Conservation (phyloP, 108 stramenopile genomes). For the Hondaea fermentalgiana region DNA sequence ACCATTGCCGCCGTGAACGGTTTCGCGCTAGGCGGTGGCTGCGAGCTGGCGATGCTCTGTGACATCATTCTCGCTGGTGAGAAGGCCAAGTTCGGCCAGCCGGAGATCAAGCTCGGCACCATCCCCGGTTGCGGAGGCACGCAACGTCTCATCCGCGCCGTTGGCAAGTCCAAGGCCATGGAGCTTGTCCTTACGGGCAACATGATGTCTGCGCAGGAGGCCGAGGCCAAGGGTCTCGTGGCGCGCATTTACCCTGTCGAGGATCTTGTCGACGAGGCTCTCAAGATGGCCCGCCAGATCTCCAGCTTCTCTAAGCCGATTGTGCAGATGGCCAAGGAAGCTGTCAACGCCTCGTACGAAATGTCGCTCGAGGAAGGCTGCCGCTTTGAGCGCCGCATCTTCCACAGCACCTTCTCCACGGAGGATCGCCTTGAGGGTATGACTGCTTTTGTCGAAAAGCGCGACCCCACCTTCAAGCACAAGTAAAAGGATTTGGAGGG, state of each 20-base stretch:
- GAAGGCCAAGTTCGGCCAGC: slow-evolving; percentile 90
- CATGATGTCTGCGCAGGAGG: slow-evolving; percentile 76
- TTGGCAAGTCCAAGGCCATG: slow-evolving; percentile 98
- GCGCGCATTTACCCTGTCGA: slow-evolving; percentile 73
- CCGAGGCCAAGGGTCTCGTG: slow-evolving; percentile 75
- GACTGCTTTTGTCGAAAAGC: slow-evolving; percentile 83
- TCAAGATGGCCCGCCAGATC: slow-evolving; percentile 79
- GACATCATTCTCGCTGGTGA: slow-evolving; percentile 88
- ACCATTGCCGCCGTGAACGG: slow-evolving; percentile 87
- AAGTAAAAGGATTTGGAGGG: slow-evolving; percentile 29
- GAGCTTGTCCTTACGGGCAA: slow-evolving; percentile 89
- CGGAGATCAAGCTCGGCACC: slow-evolving; percentile 92
- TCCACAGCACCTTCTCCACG: slow-evolving; percentile 89
- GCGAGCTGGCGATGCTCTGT: slow-evolving; percentile 98
- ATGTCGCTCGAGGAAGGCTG: slow-evolving; percentile 78
- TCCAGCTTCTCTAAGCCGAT: slow-evolving; percentile 74
- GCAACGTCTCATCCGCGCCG: slow-evolving; percentile 81
- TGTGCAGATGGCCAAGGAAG: slow-evolving; percentile 80
- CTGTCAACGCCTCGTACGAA: slow-evolving; percentile 92
- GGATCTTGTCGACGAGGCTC: slow-evolving; percentile 67
- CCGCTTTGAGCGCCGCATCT: slow-evolving; percentile 86
- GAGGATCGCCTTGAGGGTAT: slow-evolving; percentile 97
- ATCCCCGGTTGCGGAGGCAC: slow-evolving; percentile 90
- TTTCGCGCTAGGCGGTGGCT: slow-evolving; percentile 92
- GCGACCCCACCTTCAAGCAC: slow-evolving; percentile 65